Conservation (phyloP, 257 asterid genomes). For the Solanum chilense region DNA sequence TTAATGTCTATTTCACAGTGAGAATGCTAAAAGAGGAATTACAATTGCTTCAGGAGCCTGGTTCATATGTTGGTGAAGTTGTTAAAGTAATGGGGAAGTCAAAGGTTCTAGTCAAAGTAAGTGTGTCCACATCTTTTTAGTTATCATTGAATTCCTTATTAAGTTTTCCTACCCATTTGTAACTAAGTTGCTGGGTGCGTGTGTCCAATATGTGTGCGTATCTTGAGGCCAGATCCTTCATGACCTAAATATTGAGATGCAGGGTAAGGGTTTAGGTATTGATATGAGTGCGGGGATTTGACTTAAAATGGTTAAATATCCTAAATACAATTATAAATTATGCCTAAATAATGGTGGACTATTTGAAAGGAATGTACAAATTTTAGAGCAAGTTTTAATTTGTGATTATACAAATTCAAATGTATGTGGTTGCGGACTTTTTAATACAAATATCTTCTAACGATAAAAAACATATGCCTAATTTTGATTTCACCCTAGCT, state of each 20-base stretch:
- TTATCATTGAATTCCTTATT: background rate
- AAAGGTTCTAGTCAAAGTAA: conserved; percentile 85
- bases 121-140: conserved; percentile 1
- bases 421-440: background rate
- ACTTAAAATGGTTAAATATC: background rate
- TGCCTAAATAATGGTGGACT: background rate
- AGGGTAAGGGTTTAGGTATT: background rate
- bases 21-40: conserved; percentile 87
- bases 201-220: background rate
- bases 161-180: background rate
- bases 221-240: background rate
- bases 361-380: background rate
- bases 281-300: background rate
- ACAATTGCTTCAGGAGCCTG: conserved; percentile 96
- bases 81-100: conserved; percentile 97
- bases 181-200: background rate
- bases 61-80: conserved; percentile 94
- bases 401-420: background rate
- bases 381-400: background rate
- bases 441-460: background rate
- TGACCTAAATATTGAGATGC: background rate
- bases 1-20: conserved; percentile 25
- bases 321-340: background rate
- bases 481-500: background rate
- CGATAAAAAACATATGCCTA: background rate